These are phyloP conservation scores for Penicillium desertorum DNA, from an alignment of 495 filamentous ascomycete genomes.

Conservation along the genomic window DNA sequence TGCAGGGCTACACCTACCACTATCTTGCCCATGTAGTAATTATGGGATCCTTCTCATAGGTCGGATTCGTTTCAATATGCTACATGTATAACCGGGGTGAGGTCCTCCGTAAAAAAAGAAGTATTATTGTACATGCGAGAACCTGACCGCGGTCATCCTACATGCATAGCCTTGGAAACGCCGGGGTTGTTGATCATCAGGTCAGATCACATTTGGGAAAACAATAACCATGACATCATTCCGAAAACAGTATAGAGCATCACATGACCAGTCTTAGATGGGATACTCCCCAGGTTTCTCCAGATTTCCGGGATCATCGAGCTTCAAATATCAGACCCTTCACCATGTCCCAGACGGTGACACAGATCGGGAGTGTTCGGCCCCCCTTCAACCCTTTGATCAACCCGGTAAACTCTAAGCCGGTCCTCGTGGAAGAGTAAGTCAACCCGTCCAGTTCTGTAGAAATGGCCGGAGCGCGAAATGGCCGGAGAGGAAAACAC, in stretches of 20 bases:
- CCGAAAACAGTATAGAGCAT: constrained; percentile 21
- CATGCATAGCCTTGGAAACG: too few species aligned
- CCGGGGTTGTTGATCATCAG: neutral
- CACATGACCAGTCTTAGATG: constrained; percentile 4
- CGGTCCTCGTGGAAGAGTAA: constrained; percentile 46
- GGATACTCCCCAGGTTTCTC: neutral
- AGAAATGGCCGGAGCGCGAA: neutral
- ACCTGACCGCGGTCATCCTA: neutral
- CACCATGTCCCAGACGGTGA: constrained; percentile 18
- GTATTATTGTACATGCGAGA: neutral
- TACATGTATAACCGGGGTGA: neutral
- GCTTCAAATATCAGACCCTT: neutral
- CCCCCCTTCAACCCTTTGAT: constrained; percentile 41
- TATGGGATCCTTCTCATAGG: neutral
- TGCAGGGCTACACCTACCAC: too few species aligned
- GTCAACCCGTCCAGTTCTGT: constrained; percentile 7
- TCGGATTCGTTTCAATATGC: neutral
- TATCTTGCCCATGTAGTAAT: too few species aligned
- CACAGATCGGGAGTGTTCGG: constrained; percentile 9
- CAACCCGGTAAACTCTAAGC: constrained; percentile 35
- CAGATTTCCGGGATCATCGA: neutral
- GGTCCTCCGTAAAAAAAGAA: neutral
- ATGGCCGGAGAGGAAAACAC: neutral
- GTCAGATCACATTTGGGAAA: neutral
- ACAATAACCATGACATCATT: constrained; percentile 17